phyloP scores from a whole-genome alignment of 345 rosid genomes.

The Eutrema japonicum region DNA sequence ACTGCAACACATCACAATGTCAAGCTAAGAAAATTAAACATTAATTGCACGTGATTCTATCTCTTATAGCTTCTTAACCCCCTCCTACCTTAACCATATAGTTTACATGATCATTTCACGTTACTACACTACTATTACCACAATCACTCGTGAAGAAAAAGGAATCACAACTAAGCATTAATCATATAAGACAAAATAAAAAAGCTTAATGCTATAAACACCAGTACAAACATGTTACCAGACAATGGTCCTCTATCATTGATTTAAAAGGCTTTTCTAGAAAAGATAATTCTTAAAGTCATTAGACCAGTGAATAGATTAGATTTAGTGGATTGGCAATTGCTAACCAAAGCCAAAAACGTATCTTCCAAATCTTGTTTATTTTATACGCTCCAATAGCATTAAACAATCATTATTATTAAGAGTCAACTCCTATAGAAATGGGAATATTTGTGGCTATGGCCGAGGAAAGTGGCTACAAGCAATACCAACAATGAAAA shows the following conservation, averaged over 20 bases:
- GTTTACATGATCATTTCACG: slow-evolving; percentile 9
- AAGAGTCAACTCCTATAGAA: slow-evolving; percentile 30
- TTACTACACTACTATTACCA: not conserved
- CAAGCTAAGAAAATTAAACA: not conserved
- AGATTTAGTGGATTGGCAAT: slow-evolving; percentile 20
- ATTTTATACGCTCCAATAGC: slow-evolving; percentile 25
- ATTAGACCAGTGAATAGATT: slow-evolving; percentile 3
- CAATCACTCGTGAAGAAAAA: slow-evolving; percentile 4
- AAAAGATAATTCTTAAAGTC: not conserved
- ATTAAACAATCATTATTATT: not conserved
- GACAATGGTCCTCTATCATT: not conserved
- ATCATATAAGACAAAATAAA: not conserved
- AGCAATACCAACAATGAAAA: not conserved
- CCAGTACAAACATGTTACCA: slow-evolving; percentile 10
- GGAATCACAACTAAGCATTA: not conserved
- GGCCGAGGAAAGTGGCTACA: slow-evolving; percentile 9
- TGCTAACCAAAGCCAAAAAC: slow-evolving; percentile 11
- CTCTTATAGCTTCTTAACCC: slow-evolving; percentile 1
- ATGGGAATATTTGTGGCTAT: slow-evolving; percentile 27
- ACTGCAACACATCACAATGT: slow-evolving; percentile 11
- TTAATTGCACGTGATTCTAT: not conserved
- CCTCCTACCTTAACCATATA: not conserved
- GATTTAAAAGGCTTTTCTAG: slow-evolving; percentile 13
- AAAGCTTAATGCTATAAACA: slow-evolving; percentile 13
- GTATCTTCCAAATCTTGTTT: slow-evolving; percentile 20